Evolutionary conservation across 306 rosid genomes (phyloP).

Genomic region (Dalbergia cochinchinensis): DNA sequence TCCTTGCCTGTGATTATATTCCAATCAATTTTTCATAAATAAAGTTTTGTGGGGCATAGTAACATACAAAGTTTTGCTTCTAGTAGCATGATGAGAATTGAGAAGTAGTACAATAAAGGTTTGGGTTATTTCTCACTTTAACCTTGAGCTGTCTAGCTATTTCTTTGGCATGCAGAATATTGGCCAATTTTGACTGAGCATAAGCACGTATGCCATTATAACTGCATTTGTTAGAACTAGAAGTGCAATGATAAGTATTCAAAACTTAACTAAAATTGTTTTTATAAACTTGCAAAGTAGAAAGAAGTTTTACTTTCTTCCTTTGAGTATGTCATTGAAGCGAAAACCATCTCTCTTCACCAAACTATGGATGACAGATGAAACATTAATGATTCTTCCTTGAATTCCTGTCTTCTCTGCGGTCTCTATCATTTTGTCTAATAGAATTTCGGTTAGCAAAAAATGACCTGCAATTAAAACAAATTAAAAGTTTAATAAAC

Average conservation of each 20-base stretch:
- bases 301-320: slow-evolving; percentile 62
- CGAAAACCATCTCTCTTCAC: slow-evolving; percentile 74
- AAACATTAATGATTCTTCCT: slow-evolving; percentile 91
- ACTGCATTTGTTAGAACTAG: slow-evolving; percentile 54
- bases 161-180: slow-evolving; percentile 89
- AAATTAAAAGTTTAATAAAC: no score
- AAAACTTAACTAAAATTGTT: slow-evolving; percentile 15
- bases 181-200: slow-evolving; percentile 88
- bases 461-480: slow-evolving; percentile 72
- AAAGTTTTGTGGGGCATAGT: not conserved
- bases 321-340: slow-evolving; percentile 74
- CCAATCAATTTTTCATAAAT: slow-evolving; percentile 12
- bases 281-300: slow-evolving; percentile 3
- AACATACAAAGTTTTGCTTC: slow-evolving; percentile 4
- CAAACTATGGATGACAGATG: slow-evolving; percentile 93
- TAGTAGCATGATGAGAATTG: slow-evolving; percentile 12
- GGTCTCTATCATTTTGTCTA: slow-evolving; percentile 90
- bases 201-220: slow-evolving; percentile 92
- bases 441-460: slow-evolving; percentile 75
- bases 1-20: slow-evolving; percentile 65
- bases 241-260: slow-evolving; percentile 5
- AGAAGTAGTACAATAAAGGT: not conserved
- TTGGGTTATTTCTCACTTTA: slow-evolving; percentile 19
- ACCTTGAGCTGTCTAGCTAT: slow-evolving; percentile 84
- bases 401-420: slow-evolving; percentile 72